Base-by-base conservation (phyloP, 495 filamentous ascomycete genomes). In the Penicillium crystallinum region DNA sequence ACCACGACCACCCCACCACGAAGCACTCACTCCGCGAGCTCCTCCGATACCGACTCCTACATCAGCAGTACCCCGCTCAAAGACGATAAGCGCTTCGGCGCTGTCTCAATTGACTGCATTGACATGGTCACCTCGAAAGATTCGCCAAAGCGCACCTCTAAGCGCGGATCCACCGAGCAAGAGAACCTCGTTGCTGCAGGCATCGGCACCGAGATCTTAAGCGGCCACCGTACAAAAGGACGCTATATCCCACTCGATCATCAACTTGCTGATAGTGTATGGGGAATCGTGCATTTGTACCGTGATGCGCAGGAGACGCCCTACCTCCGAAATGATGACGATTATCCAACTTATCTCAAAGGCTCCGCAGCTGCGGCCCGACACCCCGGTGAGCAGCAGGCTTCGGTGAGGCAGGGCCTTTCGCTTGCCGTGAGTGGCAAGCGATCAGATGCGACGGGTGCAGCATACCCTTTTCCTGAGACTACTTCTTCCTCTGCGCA, bases 231-330 rank as follows among this genome's bases (percentile, higher is more conserved):
- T 49, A 85, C 89, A 0, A 95, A 90, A 69, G 93, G 88, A 34
- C 79, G 79, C 55, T 96, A 86, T 59, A 72, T 91, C 19, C 86
- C 88, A 3, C 72, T 90, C 0, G 85, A 88, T 54, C 77, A 81
- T 22, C 84, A 88, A 67, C 81, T 86, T 53, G 87, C 88, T 15
- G 88, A 96, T 52, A 78, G 91, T 25, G 87, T 92, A 10, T 97
- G 88, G 84, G 93, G 93, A 1, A 83, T 97, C 21, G 91, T 98
- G 14, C 93, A 96, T 69, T 74, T 98, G 5, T 98, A 97, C 57
- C 80, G 91, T 2, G 93, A 98, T 69, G 80, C 78, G 5, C 80
- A 89, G 47, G 89, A 92, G 65, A 89, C 84, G 7, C 75, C 84
- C 8, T 73, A 64, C 22, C 57, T 77, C 17, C 50, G 54, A 18